phyloP scores from a whole-genome alignment of 345 rosid genomes.

The Ailanthus altissimus region DNA sequence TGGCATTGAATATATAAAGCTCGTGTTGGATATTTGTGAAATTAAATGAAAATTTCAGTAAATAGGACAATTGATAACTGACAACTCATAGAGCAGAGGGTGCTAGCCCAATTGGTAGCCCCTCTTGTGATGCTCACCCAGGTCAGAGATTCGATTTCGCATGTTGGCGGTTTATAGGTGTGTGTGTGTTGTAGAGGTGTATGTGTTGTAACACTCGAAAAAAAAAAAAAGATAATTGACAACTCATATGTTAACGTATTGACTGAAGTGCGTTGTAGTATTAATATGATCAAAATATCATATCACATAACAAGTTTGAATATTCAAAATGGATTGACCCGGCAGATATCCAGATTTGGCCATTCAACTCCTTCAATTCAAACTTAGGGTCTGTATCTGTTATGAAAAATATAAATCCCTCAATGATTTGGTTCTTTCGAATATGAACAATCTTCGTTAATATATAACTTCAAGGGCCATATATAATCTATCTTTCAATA shows the following conservation, averaged over 20 bases:
- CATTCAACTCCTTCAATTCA: constrained; percentile 14
- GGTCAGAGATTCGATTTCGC: too few relatives aligned
- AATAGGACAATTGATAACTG: constrained; percentile 17
- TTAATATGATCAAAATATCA: too few relatives aligned
- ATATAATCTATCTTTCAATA: not conserved
- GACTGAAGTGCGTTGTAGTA: constrained; percentile 5
- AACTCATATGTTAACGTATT: constrained; percentile 24
- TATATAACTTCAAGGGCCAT: not conserved
- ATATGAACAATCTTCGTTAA: not conserved
- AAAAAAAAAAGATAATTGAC: too few relatives aligned
- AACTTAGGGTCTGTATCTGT: not conserved
- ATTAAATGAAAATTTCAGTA: not conserved
- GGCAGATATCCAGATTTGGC: not conserved
- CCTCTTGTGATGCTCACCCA: too few relatives aligned
- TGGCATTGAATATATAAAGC: not conserved
- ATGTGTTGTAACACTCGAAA: too few relatives aligned
- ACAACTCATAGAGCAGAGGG: too few relatives aligned
- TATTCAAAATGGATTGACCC: not conserved
- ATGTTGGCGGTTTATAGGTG: too few relatives aligned
- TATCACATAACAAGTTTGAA: constrained; percentile 3
- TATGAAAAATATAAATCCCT: not conserved
- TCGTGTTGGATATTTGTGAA: not conserved
- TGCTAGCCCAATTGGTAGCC: too few relatives aligned
- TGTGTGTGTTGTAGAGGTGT: too few relatives aligned
- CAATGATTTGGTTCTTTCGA: not conserved